Evolutionary conservation across 2,329 filamentous ascomycete species (phyloP).

Genomic region (Fusarium transvaalense): DNA sequence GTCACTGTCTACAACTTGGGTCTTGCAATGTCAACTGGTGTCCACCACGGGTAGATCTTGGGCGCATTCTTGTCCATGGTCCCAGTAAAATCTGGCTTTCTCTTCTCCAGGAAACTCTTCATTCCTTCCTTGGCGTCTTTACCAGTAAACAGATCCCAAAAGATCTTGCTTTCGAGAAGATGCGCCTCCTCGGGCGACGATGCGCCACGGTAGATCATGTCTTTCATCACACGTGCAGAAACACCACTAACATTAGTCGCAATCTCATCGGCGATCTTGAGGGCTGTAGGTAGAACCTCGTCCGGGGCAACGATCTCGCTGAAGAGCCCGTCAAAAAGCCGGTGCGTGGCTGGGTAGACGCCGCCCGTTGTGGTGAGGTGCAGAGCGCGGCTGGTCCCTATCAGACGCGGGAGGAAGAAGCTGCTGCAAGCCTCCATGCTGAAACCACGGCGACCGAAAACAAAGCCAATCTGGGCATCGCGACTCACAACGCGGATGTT

Average conservation of each 20-base stretch:
- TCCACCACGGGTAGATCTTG: conserved; percentile 76
- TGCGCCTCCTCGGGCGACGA: conserved; percentile 76
- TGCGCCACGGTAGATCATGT: conserved; percentile 74
- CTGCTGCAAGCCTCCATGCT: conserved; percentile 78
- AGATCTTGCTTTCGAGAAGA: conserved; percentile 74
- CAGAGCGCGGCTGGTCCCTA: conserved; percentile 73
- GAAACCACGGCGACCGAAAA: conserved; percentile 77
- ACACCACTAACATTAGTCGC: conserved; percentile 74
- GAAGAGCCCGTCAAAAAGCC: conserved; percentile 72
- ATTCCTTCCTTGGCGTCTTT: conserved; percentile 76
- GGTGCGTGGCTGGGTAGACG: conserved; percentile 66
- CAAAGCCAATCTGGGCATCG: conserved; percentile 77
- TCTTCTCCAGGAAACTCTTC: conserved; percentile 76
- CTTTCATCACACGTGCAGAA: conserved; percentile 75
- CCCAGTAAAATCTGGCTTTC: conserved; percentile 71
- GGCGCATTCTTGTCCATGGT: conserved; percentile 72
- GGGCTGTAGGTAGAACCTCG: conserved; percentile 72
- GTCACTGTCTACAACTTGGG: conserved; percentile 41
- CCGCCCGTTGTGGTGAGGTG: conserved; percentile 76
- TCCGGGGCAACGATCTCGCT: conserved; percentile 72
- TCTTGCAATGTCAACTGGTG: conserved; percentile 56
- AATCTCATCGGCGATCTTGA: conserved; percentile 75
- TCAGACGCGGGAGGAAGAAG: conserved; percentile 78
- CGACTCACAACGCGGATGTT: conserved; percentile 66
- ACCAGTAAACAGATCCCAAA: conserved; percentile 70